Conservation (phyloP, 169 alveolate genomes). For the Plasmodium chabaudi region DNA sequence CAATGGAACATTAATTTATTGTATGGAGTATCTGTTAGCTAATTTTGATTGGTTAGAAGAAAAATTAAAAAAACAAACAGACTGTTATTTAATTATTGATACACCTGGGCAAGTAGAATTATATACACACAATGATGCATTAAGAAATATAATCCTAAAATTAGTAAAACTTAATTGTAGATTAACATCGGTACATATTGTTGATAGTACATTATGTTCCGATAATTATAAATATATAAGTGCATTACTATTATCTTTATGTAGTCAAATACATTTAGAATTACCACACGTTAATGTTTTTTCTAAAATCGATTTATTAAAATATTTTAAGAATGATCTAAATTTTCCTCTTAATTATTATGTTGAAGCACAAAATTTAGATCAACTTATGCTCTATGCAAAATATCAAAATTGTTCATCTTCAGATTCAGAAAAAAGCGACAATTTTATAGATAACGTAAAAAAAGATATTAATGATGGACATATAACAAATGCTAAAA, state of each 20-base stretch:
- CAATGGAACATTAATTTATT: constrained; percentile 94
- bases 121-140: constrained; percentile 94
- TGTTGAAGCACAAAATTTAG: constrained; percentile 64
- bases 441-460: not conserved
- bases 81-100: constrained; percentile 93
- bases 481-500: constrained; percentile 29
- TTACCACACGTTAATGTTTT: constrained; percentile 96
- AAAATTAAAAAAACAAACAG: constrained; percentile 78
- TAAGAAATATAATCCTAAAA: constrained; percentile 86
- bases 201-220: constrained; percentile 94
- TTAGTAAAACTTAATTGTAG: constrained; percentile 85
- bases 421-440: constrained; percentile 8
- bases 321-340: constrained; percentile 84
- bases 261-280: constrained; percentile 95
- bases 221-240: constrained; percentile 93
- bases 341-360: constrained; percentile 64
- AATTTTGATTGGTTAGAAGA: constrained; percentile 94
- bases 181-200: constrained; percentile 82
- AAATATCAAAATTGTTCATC: constrained; percentile 54
- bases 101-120: constrained; percentile 98
- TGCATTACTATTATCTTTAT: constrained; percentile 92
- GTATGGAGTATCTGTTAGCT: constrained; percentile 93
- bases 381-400: constrained; percentile 55
- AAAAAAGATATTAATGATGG: constrained; percentile 19
- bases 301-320: constrained; percentile 91